Base-by-base conservation (phyloP, 2,329 filamentous ascomycete species). In the Aspergillus luchuensis region DNA sequence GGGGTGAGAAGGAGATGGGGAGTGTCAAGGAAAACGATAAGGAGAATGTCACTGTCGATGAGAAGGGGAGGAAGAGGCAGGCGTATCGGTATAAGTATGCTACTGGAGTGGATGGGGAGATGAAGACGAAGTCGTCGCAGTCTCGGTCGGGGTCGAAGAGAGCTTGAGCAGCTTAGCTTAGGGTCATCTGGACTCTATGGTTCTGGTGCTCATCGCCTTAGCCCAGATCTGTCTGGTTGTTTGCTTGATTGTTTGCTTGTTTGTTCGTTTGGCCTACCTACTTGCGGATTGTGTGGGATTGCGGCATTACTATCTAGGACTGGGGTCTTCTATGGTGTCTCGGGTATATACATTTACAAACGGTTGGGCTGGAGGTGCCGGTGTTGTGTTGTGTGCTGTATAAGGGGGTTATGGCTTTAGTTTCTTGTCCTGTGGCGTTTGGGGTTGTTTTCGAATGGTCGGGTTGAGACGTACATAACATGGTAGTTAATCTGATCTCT, bases 1-100 rank as follows among this genome's bases (percentile, higher is more conserved):
- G 76, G 76, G 77, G 77, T 0, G 76, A 79, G 65, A 76, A 77
- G 56, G 77, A 79, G 47, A 56, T 77, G 50, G 74, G 74, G 3
- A 36, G 51, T 25, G 30, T 8, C 21, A 30, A 21, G 5, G 63
- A 63, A 5, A 63, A 56, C 21, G 64, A 59, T 15, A 71, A 71
- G 54, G 69, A 68, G 39, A 66, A 67, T 15, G 56, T 76, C 38
- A 67, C 67, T 23, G 54, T 64, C 8, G 68, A 69, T 45, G 66
- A 67, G 15, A 67, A 67, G 19, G 68, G 62, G 3, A 66, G 67
- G 43, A 66, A 64, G 13, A 71, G 69, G 39, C 67, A 70, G 63
- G 72, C 67, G n/a, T 79, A 79, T 66, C 69, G 68, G 53, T 79
- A 79, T 60, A 77, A 77, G 60, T 74, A 77, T 65, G 69, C 60